Evolutionary conservation across 2,329 filamentous ascomycete genomes (phyloP), one percentile per base, ranked within the genome.

Genomic region (Aspergillus sp.): DNA sequence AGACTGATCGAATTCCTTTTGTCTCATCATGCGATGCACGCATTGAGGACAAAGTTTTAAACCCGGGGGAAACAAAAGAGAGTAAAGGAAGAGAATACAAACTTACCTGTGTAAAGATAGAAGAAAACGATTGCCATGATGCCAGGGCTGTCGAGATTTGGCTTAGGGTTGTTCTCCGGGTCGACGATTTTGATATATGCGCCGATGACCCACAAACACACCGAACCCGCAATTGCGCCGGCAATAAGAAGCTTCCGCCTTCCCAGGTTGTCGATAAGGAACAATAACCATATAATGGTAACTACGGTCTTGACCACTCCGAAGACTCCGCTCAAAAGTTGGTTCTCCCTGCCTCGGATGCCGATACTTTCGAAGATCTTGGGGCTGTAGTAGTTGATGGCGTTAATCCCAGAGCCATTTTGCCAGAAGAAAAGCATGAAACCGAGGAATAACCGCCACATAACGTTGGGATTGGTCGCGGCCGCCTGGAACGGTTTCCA

Each of bases 351-450:
- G 1, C 75, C 73, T 0, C 71, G 73, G 7, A 86, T 71, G 12
- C 83, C 82, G 32, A 86, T 77, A 9, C 76, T 78, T 47, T 75
- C 75, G 74, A 88, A 87, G 17, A 88, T 79, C 0, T 79, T 84
- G 0, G 84, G 84, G 1, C 73, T 76, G 65, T 85, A 88, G 70
- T 88, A 89, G 72, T 88, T 89, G 70, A 87, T 83, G n/a, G 85
- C 85, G 56, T 89, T 89, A 69, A 89, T 89, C 5, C 86, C 86
- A 3, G 72, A 77, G 43, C 83, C 83, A 56, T 90, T 90, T 68
- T 91, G 87, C 77, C 83, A 89, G 46, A 90, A 73, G 74, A 90
- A 90, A 17, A 91, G 77, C 61, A 87, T 79, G 48, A 80, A 79
- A 44, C 86, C 86, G 15, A 90, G 74, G 63, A 88, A 79, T 66